Percentiles rank a stretch among this genome's conserved stretches.
These are phyloP conservation scores for Penicillium sp. DNA, from an alignment of 2,329 filamentous ascomycete genomes.

Conservation along the genomic window DNA sequence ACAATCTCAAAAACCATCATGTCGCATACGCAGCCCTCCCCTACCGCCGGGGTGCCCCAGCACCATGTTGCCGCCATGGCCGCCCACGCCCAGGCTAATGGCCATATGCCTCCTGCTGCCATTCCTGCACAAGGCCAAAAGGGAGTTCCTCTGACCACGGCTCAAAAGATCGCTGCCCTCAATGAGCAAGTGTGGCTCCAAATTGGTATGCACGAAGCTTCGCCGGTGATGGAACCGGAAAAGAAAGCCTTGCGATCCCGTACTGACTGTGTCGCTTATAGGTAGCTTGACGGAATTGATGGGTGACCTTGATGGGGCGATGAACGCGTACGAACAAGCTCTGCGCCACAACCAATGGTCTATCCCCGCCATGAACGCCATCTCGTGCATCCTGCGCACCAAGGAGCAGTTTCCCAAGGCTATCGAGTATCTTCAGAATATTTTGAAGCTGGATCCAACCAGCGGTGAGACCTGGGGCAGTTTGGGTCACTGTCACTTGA, in stretches of 20 bases:
- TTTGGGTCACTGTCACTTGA: conserved; percentile 94
- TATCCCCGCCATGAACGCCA: conserved; percentile 88
- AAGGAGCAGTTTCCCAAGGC: conserved; percentile 94
- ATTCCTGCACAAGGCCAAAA: conserved; percentile 56
- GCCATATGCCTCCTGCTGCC: conserved; percentile 59
- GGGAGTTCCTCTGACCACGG: conserved; percentile 63
- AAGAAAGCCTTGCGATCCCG: neutral
- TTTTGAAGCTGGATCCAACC: conserved; percentile 82
- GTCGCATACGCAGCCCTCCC: conserved; percentile 80
- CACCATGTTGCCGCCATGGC: conserved; percentile 54
- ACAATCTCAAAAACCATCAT: conserved; percentile 48
- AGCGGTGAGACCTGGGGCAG: conserved; percentile 98
- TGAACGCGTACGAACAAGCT: conserved; percentile 87
- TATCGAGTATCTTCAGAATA: conserved; percentile 88
- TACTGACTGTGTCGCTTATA: conserved; percentile 44
- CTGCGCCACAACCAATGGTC: conserved; percentile 86
- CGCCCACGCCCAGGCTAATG: conserved; percentile 44
- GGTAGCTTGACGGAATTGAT: conserved; percentile 85
- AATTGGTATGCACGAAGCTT: conserved; percentile 68
- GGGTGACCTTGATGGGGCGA: conserved; percentile 85
- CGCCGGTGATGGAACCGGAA: neutral
- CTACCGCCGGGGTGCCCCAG: conserved; percentile 71
- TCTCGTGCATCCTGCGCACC: conserved; percentile 85
- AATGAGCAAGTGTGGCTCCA: conserved; percentile 93
- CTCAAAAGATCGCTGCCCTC: conserved; percentile 74